Evolutionary conservation across 2,329 filamentous ascomycete species (phyloP), one percentile per base, ranked within the genome.

Genomic region (Sporothrix dimorphospora): DNA sequence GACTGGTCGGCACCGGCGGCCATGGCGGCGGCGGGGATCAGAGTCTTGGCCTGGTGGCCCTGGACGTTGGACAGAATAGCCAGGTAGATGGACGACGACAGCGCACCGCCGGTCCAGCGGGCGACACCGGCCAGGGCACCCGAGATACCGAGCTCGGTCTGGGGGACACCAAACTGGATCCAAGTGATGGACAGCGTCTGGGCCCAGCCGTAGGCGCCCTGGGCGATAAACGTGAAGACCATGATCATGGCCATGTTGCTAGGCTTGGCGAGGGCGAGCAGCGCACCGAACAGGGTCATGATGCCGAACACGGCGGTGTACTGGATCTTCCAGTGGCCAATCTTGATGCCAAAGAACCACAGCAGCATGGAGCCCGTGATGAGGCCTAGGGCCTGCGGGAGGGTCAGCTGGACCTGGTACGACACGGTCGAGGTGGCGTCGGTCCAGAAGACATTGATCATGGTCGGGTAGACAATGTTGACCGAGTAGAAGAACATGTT

Each of bases 141-240:
- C 59, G 78, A 79, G 21, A 83, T 81, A 16, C 84, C 84, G 0
- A 86, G 79, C 63, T 85, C 82, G 16, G 81, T 80, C 72, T 86
- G 84, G 16, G 83, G 80, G 4, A 84, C 83, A 16, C 83, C 84
- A 72, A 85, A 81, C 75, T 85, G 84, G 9, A 81, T 83, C 72
- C 83, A 82, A 1, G 83, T 82, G 73, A 86, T 85, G 19, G 80
- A 82, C 16, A 85, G 76, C 61, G 84, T 84, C 69, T 83, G 79
- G 3, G 81, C 83, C 81, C 82, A 85, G 4, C 83, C 83, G 74
- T 83, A 86, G 4, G 80, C 83, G 8, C 78, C 78, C 75, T 83
- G 78, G 2, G 80, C 80, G 8, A 85, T 78, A 75, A 85, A 85
- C n/a, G 83, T 78, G 70, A 85, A 85, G 0, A 82, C 83, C 70